Evolutionary conservation across 169 alveolate genomes (phyloP).

Genomic region (Eimeria falciformis): DNA sequence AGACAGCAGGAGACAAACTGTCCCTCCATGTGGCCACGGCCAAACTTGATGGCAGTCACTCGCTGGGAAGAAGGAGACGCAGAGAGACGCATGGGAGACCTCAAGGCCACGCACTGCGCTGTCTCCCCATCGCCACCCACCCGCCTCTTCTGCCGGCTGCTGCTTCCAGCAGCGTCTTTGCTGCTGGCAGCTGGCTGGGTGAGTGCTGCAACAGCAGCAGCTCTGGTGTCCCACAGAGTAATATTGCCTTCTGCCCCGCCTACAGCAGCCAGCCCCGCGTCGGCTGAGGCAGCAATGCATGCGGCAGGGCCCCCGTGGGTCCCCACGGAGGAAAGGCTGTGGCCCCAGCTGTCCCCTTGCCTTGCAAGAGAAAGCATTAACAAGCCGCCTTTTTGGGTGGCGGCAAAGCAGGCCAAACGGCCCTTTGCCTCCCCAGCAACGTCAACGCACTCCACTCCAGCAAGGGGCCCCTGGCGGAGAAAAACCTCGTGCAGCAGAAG

Average conservation of each 20-base stretch:
- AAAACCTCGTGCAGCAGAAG: constrained; percentile 21
- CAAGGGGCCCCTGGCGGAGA: constrained; percentile 34
- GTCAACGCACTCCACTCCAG: neutral
- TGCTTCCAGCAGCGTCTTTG: too few species aligned
- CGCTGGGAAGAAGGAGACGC: neutral
- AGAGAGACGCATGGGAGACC: neutral
- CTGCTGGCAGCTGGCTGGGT: neutral
- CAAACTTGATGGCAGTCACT: neutral
- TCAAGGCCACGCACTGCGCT: too few species aligned
- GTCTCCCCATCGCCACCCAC: neutral
- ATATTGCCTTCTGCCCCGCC: constrained; percentile 18
- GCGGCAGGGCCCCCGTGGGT: constrained; percentile 35
- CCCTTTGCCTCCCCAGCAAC: neutral
- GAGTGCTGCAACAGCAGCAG: constrained; percentile 14
- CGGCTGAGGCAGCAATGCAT: neutral
- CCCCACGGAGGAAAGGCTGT: neutral
- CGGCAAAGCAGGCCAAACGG: constrained; percentile 1
- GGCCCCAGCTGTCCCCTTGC: neutral
- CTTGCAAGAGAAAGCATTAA: neutral
- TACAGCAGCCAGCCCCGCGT: neutral
- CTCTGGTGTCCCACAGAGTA: neutral
- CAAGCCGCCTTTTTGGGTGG: constrained; percentile 34
- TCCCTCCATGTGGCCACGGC: neutral
- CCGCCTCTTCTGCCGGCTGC: neutral
- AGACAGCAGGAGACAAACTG: neutral